Base-by-base conservation (phyloP, 2,329 filamentous ascomycete species). In the Aureobasidium zeae region DNA sequence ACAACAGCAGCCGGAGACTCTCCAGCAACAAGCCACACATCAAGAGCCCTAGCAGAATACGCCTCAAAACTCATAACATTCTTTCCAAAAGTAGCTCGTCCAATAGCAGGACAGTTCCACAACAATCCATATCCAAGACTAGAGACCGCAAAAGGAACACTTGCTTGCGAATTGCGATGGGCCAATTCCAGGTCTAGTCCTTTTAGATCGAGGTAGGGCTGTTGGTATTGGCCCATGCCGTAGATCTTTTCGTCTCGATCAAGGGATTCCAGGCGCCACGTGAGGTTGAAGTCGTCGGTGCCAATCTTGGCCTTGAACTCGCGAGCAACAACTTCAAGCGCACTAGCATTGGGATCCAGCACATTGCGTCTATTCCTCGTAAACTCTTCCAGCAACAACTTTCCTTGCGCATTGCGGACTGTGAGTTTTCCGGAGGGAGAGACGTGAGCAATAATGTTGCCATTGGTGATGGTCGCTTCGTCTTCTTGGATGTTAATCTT, bases 151-250 rank as follows among this genome's bases (percentile, higher is more conserved):
- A 81, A 82, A 0, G 78, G 78, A 0, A 82, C 70, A 37, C 70
- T 77, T 3, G 77, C 77, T 56, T 82, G 78, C 0, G 76, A 80
- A 54, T 82, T 82, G 1, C 77, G 70, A 26, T 82, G 78, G 0
- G 78, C 77, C 2, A 82, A 67, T 53, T 82, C 78, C 1, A 81
- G 57, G 45, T 81, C 76, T 0, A 65, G 55, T 0, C 78, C 78
- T 51, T 81, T 81, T 36, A 81, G 64, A 53, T 81, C 68, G n/a
- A 82, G 62, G 39, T 65, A 69, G 0, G 74, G 72, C 51, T 82
- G 77, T 52, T 82, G 78, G 48, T 82, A 81, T 57, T 82, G 78
- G 0, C 78, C 78, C 77, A 81, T 81, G 15, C 78, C 78, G 52
- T 70, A 82, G n/a, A 82, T 72, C 53, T 71, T 74, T 55, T 82